phyloP scores from a whole-genome alignment of 2,329 filamentous ascomycete genomes.

The Cadophora luteo-olivacea region DNA sequence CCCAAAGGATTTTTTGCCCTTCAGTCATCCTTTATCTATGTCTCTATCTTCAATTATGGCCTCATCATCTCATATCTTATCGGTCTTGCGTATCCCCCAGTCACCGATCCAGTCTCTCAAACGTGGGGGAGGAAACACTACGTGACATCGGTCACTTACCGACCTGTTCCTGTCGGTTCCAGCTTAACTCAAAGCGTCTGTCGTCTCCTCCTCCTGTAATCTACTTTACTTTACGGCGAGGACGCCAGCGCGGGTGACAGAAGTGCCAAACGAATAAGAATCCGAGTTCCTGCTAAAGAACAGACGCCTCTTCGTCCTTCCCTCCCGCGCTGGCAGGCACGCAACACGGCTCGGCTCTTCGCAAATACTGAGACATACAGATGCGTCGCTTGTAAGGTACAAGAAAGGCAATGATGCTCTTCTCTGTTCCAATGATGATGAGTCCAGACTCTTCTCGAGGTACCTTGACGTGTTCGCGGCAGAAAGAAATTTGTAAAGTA shows the following conservation, averaged over 20 bases:
- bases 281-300: neutral
- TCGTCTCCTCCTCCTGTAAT: neutral
- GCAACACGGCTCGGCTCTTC: conserved; percentile 12
- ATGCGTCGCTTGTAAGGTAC: neutral
- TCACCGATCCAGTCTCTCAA: neutral
- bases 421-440: neutral
- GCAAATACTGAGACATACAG: neutral
- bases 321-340: neutral
- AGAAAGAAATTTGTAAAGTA: neutral
- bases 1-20: neutral
- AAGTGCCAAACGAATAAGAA: neutral
- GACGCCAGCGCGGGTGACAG: neutral
- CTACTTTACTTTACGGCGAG: neutral
- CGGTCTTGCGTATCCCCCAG: neutral
- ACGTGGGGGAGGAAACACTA: conserved; percentile 4
- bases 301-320: neutral
- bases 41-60: too few species aligned
- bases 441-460: neutral
- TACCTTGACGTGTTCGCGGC: neutral
- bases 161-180: neutral
- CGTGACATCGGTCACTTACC: neutral
- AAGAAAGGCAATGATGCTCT: conserved; percentile 11
- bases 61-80: conserved; percentile 4
- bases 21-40: neutral
- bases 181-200: neutral